phyloP scores from a whole-genome alignment of 2,329 filamentous ascomycete species.

The Emergomyces africanus region DNA sequence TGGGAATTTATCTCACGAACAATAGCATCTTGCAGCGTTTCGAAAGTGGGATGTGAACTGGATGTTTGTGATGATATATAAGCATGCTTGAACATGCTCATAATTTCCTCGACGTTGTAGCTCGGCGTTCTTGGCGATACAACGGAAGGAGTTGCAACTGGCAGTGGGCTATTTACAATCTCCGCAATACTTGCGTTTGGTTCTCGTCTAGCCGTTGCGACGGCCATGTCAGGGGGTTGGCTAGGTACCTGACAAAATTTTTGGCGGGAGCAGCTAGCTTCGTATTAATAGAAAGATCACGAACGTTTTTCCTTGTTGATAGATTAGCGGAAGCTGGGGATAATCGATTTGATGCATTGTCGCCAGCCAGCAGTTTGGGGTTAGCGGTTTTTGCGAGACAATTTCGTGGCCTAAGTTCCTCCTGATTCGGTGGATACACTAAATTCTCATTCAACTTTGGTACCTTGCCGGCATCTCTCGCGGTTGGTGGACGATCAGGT shows the following conservation, averaged over 20 bases:
- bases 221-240: slow-evolving; percentile 11
- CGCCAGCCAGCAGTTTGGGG: neutral
- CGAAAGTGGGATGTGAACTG: slow-evolving; percentile 25
- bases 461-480: neutral
- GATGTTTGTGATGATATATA: slow-evolving; percentile 19
- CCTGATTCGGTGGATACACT: neutral
- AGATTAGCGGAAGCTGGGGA: slow-evolving; percentile 3
- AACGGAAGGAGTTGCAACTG: slow-evolving; percentile 16
- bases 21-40: slow-evolving; percentile 31
- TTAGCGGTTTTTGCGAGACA: neutral
- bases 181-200: slow-evolving; percentile 28
- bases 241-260: slow-evolving; percentile 22
- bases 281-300: slow-evolving; percentile 30
- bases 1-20: slow-evolving; percentile 33
- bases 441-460: neutral
- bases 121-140: slow-evolving; percentile 15
- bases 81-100: slow-evolving; percentile 30
- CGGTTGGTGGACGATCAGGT: neutral
- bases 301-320: slow-evolving; percentile 23
- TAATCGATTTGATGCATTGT: neutral
- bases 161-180: slow-evolving; percentile 30
- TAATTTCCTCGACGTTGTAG: slow-evolving; percentile 28
- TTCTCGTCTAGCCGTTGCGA: slow-evolving; percentile 7
- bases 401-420: neutral
- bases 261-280: slow-evolving; percentile 22